Evolutionary conservation across 202 grass and related monocot species (phyloP), one percentile per base, ranked within the genome.

Genomic region (Carex arenaria): DNA sequence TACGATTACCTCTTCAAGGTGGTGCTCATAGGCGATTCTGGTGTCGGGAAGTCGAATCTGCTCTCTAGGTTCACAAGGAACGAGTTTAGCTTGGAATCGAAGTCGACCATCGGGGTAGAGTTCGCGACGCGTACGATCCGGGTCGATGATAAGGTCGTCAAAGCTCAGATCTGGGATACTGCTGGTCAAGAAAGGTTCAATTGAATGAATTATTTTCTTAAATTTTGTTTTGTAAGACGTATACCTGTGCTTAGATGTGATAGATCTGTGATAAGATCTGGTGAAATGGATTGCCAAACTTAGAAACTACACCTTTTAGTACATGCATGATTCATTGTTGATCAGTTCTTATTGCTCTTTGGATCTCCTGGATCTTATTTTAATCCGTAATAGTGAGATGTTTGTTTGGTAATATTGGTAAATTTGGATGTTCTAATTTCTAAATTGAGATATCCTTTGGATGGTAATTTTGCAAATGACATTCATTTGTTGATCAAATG

Each of bases 1-100:
- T 93, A 97, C 75, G 94, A 97, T 79, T 97, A 97, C 87, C 91
- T 97, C 30, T 93, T 97, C 91, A 97, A 97, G 94, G 91, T 97
- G 80, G 94, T 97, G 69, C 94, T 97, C 49, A 97, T 97, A 81
- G 88, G 91, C 47, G 94, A 97, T 83, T 97, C 88, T 12, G 91
- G 94, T 3, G 94, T 97, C 68, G 94, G 94, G 15, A 97, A 97
- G 84, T 97, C 94, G 2, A 97, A 97, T 85, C 89, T 97, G 62
- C 94, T 97, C 14, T 94, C 91, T 15, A 84, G 91, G 18, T 97
- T 97, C 82, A 90, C 94, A 40, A 80, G 91, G 73, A 92, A 94
- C 88, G 94, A 97, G 88, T 97, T 97, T 81, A 94, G 92, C 91
- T 88, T 97, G 82, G 94, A 97, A 84, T 97, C 94, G 32, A 97